Evolutionary conservation across 2,329 filamentous ascomycete genomes (phyloP), one percentile per base, ranked within the genome.

Genomic region (Trichophyton equinum): DNA sequence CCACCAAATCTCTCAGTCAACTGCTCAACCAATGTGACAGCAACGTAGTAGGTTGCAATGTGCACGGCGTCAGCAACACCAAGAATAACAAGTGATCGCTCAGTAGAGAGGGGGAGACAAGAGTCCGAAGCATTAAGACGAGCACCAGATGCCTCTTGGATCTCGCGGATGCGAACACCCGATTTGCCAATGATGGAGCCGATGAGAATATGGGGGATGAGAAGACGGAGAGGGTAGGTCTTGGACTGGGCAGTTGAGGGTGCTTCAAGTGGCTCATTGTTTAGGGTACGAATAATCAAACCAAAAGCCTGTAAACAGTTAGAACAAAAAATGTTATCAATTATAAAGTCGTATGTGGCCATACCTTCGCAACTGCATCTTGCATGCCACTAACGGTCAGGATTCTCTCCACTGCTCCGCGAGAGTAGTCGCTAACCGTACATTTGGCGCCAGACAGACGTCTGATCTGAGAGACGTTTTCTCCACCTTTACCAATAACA

Each of bases 161-260:
- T 99, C 77, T 99, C 94, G 66, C 94, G 90, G 73, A 99, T 99
- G 65, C 94, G 87, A 62, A 91, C 88, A 66, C 94, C 94, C 65
- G 88, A 90, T 79, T 99, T 99, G 70, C 94, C 94, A 74, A 99
- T 99, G 76, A 99, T 97, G 63, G 92, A 96, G 59, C 94, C 94
- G 69, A 99, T 99, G 62, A 99, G 83, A 68, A 99, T 94, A 72
- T 97, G 94, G 18, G 94, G 94, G 68, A 99, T 90, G 61, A 99
- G 84, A 58, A 99, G 85, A 68, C 94, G 91, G 60, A 99, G 85
- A 63, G 94, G 94, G 69, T 99, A 99, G 1, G 92, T 96, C 82
- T 96, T 97, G 64, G 92, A 97, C 66, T 95, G 89, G 59, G 91
- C 86, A 62, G 87, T 96, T 11, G 94, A 99, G 44, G 94, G 80